These are phyloP conservation scores for Rugonectria rugulosa DNA, from an alignment of 2,329 filamentous ascomycete genomes.

Conservation along the genomic window DNA sequence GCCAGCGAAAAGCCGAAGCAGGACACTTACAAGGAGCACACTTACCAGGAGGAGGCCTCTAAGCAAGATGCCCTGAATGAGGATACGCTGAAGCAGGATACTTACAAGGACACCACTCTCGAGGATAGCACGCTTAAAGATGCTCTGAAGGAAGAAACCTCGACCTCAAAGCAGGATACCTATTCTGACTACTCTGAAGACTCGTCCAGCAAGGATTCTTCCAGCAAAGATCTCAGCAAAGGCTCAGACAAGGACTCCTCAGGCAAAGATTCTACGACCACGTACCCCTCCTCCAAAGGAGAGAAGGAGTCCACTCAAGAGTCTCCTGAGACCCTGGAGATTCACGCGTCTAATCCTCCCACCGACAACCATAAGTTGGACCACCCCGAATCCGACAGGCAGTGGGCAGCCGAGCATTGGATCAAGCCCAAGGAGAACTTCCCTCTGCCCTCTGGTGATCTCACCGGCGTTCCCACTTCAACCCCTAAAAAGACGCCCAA, in stretches of 20 bases:
- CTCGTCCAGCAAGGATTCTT: not conserved
- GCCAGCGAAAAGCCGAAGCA: not conserved
- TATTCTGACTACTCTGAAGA: not conserved
- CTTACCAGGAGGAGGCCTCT: slow-evolving; percentile 1
- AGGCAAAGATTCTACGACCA: not conserved
- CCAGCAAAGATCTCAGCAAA: not conserved
- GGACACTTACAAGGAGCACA: slow-evolving; percentile 6
- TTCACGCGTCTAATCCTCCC: slow-evolving; percentile 41
- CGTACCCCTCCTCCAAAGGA: not conserved
- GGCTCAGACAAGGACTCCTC: not conserved
- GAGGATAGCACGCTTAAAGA: too few relatives aligned
- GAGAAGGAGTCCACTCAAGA: slow-evolving; percentile 6
- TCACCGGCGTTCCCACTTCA: slow-evolving; percentile 79
- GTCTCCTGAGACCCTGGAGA: slow-evolving; percentile 26
- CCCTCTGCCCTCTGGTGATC: slow-evolving; percentile 73
- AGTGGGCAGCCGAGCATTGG: slow-evolving; percentile 69
- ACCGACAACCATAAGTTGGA: slow-evolving; percentile 29
- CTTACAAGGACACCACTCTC: not conserved
- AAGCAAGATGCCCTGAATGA: slow-evolving; percentile 2
- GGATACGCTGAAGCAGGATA: not conserved
- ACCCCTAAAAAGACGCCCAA: slow-evolving; percentile 73
- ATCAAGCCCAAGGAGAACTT: slow-evolving; percentile 76
- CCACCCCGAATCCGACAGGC: slow-evolving; percentile 21
- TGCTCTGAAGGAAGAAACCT: not conserved
- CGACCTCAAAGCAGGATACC: not conserved